Base-by-base conservation (phyloP, 2,329 filamentous ascomycete genomes). In the Byssochlamys sp. region DNA sequence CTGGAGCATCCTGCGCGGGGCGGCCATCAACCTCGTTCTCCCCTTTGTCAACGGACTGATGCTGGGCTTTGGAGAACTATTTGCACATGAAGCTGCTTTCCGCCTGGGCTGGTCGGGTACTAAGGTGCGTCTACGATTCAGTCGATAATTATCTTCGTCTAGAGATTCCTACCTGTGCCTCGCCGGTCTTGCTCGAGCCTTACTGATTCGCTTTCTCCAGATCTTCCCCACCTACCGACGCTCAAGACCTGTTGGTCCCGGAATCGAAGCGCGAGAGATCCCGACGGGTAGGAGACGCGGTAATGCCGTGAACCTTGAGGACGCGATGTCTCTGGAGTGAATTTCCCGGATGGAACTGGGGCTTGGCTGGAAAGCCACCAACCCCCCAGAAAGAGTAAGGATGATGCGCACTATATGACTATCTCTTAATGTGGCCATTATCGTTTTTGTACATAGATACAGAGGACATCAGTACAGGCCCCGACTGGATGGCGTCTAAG, bases 31-130 rank as follows among this genome's bases (percentile, higher is more conserved):
- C 72, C 79, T 99, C n/a, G 68, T 99, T 1, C 77, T 99, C 24
- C 94, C 94, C 0, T 99, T 99, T 68, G 84, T 99, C 69, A 99
- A 99, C 76, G 94, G 94, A 52, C 83, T 99, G 80, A 99, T 99
- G 94, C 77, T 99, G 68, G 94, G 94, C 1, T 96, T 99, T 69
- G 94, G 94, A 65, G 94, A 99, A 77, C 77, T 99, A 55, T 92
- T 99, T 73, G 94, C 94, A 56, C 94, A 99, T 70, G 94, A 99
- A 77, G 87, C 90, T 54, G 94, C 94, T 1, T 99, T 92, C 70
- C 81, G 92, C 67, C 78, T 97, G 65, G 94, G 94, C 60, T 99
- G 94, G 94, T 86, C 88, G 62, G 87, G 87, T 56, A 97, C 94
- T 59, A 95, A 94, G 84, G 94, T 96, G 80, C 52, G 82, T 63